These are phyloP conservation scores for Rhodotorula mucilaginosa DNA, from an alignment of 1,284 basidiomycete genomes.

Conservation along the genomic window DNA sequence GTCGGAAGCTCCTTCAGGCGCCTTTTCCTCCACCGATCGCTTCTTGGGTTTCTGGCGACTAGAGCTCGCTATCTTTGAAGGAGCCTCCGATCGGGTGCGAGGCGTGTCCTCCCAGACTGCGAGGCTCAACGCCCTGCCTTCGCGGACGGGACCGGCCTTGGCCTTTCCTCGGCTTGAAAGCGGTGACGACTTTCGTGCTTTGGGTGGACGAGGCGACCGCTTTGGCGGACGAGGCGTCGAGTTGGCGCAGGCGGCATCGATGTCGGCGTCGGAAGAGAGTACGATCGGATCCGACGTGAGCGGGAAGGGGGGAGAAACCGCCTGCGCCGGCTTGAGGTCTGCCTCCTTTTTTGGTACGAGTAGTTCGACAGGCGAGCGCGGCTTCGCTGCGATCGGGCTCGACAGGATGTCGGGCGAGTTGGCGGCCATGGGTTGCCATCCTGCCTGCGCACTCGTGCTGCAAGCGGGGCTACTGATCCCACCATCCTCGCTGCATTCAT, in stretches of 20 bases:
- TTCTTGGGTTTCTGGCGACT: not conserved
- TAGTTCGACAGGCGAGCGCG: not conserved
- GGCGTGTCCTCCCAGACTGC: constrained; percentile 1
- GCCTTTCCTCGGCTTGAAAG: not conserved
- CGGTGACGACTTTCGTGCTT: not conserved
- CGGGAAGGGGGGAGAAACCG: constrained; percentile 5
- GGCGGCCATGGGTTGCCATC: constrained; percentile 5
- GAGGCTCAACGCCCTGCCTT: not conserved
- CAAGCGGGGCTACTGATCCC: constrained; percentile 26
- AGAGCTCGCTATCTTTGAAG: not conserved
- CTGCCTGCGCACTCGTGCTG: constrained; percentile 8
- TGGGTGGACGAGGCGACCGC: constrained; percentile 1
- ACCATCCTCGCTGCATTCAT: not conserved
- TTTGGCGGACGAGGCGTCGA: not conserved
- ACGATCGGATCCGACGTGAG: constrained; percentile 35
- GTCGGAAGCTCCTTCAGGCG: constrained; percentile 9
- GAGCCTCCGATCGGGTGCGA: not conserved
- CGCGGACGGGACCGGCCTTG: not conserved
- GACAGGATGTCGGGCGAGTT: not conserved
- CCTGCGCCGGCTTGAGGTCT: not conserved
- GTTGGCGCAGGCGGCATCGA: not conserved
- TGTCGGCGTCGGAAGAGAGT: constrained; percentile 16
- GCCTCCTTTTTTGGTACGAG: not conserved
- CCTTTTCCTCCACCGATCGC: not conserved
- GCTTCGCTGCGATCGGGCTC: not conserved